Base-by-base conservation (phyloP, 2,329 filamentous ascomycete genomes). In the Akanthomyces dipterigenus region DNA sequence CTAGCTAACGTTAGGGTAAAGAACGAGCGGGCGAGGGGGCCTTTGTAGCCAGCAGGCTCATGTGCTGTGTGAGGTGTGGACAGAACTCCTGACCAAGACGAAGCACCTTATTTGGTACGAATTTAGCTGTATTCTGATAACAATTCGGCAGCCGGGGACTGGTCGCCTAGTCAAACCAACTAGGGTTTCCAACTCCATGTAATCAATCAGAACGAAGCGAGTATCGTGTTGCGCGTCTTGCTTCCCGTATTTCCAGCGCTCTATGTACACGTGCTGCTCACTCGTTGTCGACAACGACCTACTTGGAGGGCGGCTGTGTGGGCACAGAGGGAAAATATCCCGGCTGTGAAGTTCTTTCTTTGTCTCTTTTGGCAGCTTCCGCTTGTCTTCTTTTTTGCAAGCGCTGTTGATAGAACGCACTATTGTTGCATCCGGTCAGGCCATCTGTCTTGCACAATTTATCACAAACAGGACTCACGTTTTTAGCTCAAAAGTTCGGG, bases 251-350 rank as follows among this genome's bases (percentile, higher is more conserved):
- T 26, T 26, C 24, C 12, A 26, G 8, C 8, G 43, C 28, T 46
- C 5, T 48, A 42, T 54, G 14, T 54, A 54, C 36, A 42, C 28
- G 12, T 34, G 26, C 8, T 34, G 5, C 31, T 31, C 31, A 11
- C 6, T 8, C 26, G 9, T 26, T 28, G 3, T 55, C 26, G 22
- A 5, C 3, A 2, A 11, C 20, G 11, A 0, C 4, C 16, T 48
- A 53, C 36, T 60, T 60, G 36, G 57, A 53, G 0, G 81, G 82
- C 8, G 77, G 69, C 45, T 82, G 83, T 56, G 84, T 89, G 2
- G 93, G 93, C 1, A 95, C 91, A 46, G 90, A 89, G 1, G 95
- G 95, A 70, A 98, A 98, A 63, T 89, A 84, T 28, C 82, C 84
- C 1, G 91, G 90, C 70, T 92, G 88, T 64, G 85, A 88, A 63